Conservation (phyloP, 169 alveolate genomes). For the Eimeria mitis region DNA sequence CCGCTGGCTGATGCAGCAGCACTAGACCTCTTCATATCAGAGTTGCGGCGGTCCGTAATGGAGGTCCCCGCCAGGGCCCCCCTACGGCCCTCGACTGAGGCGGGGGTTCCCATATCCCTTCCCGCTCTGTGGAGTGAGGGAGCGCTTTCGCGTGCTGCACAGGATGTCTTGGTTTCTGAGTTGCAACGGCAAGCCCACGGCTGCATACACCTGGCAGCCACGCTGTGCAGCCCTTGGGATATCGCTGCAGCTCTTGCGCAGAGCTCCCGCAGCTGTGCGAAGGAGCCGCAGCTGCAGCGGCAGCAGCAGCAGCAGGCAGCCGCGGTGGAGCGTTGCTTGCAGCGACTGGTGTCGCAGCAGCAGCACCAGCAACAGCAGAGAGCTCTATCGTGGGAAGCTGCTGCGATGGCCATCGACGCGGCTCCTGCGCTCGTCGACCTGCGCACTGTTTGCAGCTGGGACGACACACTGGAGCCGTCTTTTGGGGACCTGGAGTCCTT, state of each 20-base stretch:
- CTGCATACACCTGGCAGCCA: constrained; percentile 32
- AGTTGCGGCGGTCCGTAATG: neutral
- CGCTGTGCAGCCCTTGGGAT: constrained; percentile 33
- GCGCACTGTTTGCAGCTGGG: neutral
- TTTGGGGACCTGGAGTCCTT: constrained; percentile 27
- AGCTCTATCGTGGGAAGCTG: constrained; percentile 12
- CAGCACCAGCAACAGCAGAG: neutral
- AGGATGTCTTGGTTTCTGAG: neutral
- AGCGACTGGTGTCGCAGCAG: constrained; percentile 27
- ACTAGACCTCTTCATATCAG: neutral
- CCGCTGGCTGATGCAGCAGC: constrained; percentile 45
- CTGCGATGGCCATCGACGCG: neutral
- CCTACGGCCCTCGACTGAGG: neutral
- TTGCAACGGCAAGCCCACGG: constrained; percentile 10
- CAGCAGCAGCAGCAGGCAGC: constrained; percentile 19
- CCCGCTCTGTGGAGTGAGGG: constrained; percentile 15
- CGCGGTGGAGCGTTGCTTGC: neutral
- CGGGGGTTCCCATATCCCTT: neutral
- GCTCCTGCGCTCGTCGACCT: constrained; percentile 49
- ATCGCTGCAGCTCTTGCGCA: constrained; percentile 19
- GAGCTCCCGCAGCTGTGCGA: neutral
- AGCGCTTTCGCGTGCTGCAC: neutral
- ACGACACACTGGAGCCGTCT: neutral
- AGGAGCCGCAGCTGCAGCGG: constrained; percentile 5
- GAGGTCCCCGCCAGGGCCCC: neutral